Evolutionary conservation across 2,329 filamentous ascomycete species (phyloP), one percentile per base, ranked within the genome.

Genomic region (Colletotrichum sp.): DNA sequence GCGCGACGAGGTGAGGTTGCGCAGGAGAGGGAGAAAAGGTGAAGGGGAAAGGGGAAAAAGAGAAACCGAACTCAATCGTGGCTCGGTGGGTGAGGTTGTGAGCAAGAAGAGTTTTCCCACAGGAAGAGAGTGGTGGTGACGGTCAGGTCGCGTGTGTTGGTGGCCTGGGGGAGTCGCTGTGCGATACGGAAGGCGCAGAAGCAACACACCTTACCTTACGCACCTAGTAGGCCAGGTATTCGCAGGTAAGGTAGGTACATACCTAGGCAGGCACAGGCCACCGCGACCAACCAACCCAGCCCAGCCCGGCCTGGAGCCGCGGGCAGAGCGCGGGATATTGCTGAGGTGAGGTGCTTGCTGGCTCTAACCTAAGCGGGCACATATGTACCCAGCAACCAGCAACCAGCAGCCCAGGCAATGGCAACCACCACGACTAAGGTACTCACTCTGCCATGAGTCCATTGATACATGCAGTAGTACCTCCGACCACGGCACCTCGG

Each of bases 21-120:
- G 72, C 59, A 32, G 64, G 30, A 39, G 60, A 65, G 57, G 72
- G 32, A 68, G 63, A 28, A 57, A 65, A 60, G 60, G 36, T 49
- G 36, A 24, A 44, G 65, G 66, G 30, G 30, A 55, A 55, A 63
- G 67, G 24, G 57, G 39, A 28, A 12, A 68, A 76, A 68, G 39
- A 57, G 21, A 39, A 75, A 44, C 65, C 75, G 63, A 64, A 71
- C 60, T 67, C 67, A 77, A 71, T 75, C 49, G 62, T 64, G 49
- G 67, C 55, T 71, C 44, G 24, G 59, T 65, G 68, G 63, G 75
- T 69, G 76, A 69, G 72, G 72, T 77, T 76, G 65, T 72, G 76
- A 71, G 64, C 66, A 72, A 69, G 66, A 76, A 76, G 70, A 76
- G 70, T 76, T 76, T 76, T 76, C 70, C 68, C 65, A 71, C 71